These are phyloP conservation scores for Prunella vulgaris DNA, from an alignment of 257 asterid genomes.

Conservation along the genomic window DNA sequence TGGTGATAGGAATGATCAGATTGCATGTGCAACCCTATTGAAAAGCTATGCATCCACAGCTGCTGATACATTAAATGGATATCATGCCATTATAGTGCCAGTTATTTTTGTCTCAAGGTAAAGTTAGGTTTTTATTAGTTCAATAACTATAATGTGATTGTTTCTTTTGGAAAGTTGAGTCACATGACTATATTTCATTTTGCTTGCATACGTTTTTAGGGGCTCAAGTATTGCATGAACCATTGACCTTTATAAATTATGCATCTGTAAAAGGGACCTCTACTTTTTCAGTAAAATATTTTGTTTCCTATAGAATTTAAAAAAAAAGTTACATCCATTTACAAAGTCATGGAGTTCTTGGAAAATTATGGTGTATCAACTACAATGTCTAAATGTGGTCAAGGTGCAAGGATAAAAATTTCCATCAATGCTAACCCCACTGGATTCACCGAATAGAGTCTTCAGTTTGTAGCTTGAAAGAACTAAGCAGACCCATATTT, in stretches of 20 bases:
- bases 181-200: neutral
- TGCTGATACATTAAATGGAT: conserved; percentile 74
- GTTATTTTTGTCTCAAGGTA: conserved; percentile 92
- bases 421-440: neutral
- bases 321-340: too few species aligned
- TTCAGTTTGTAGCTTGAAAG: neutral
- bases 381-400: neutral
- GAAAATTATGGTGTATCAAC: neutral
- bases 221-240: neutral
- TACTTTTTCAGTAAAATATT: too few species aligned
- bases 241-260: conserved; percentile 1
- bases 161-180: conserved; percentile 2
- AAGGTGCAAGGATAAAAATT: conserved; percentile 12
- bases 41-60: conserved; percentile 89
- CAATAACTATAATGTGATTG: neutral
- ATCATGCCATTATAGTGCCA: conserved; percentile 71
- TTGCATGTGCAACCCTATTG: conserved; percentile 82
- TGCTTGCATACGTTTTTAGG: neutral
- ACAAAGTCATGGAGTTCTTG: neutral
- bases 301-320: too few species aligned
- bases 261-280: conserved; percentile 3
- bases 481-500: neutral
- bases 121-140: conserved; percentile 17
- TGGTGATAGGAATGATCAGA: conserved; percentile 83
- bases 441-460: too few species aligned